phyloP scores from a whole-genome alignment of 164 flowering plant genomes.

The Chloranthus sessilifolius region DNA sequence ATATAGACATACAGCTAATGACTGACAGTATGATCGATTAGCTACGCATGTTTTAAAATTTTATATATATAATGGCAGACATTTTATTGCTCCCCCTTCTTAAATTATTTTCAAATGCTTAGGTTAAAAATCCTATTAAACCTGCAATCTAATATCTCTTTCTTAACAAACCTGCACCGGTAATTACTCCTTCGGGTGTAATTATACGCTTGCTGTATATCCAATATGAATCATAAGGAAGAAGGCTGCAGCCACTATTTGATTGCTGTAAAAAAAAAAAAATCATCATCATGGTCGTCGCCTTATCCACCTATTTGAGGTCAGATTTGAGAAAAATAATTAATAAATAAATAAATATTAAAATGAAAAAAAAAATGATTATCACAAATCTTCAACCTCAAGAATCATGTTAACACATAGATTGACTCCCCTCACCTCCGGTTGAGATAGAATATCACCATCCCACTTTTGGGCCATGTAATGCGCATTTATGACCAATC shows the following conservation, averaged over 20 bases:
- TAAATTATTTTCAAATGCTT: not conserved
- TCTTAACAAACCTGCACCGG: conserved; percentile 76
- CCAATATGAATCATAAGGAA: conserved; percentile 66
- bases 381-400: not conserved
- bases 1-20: too few relatives aligned
- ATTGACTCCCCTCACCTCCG: too few relatives aligned
- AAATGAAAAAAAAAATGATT: not conserved
- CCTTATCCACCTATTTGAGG: not conserved
- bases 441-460: too few relatives aligned
- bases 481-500: too few relatives aligned
- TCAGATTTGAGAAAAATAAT: not conserved
- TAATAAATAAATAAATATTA: not conserved
- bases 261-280: conserved; percentile 30
- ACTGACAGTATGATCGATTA: too few relatives aligned
- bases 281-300: not conserved
- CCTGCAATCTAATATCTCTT: not conserved
- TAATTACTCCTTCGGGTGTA: conserved; percentile 62
- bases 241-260: conserved; percentile 59
- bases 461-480: too few relatives aligned
- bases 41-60: too few relatives aligned
- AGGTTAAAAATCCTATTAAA: not conserved
- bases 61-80: too few relatives aligned
- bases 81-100: too few relatives aligned
- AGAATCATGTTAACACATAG: not conserved
- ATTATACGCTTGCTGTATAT: conserved; percentile 79